Evolutionary conservation across 768 basidiomycete species (phyloP), one percentile per base, ranked within the genome.

Genomic region (Suillus placidus): DNA sequence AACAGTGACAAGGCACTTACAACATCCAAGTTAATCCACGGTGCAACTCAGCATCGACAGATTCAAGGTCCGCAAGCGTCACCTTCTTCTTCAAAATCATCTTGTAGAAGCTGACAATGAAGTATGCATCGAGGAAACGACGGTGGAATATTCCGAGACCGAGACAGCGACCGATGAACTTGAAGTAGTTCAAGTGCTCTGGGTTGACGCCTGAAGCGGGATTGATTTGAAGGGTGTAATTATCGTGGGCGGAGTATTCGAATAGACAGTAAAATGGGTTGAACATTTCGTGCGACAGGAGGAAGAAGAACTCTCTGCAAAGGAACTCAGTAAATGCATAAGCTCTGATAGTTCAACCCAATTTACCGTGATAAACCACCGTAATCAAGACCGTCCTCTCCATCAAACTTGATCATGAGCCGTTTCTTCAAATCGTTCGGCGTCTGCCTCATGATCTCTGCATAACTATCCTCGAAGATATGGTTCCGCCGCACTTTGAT

Each of bases 241-340:
- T 99, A 84, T 99, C 97, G 81, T 98, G 97, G 23, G 97, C 97
- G 2, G 97, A 99, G 79, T 99, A 99, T 80, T 99, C 97, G 80
- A 99, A 99, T 13, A 99, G 84, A 78, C 97, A 99, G 80, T 99
- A 99, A 86, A 99, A 99, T 30, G 97, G 97, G 79, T 99, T 97
- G 85, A 99, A 99, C 97, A 99, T 99, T 80, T 99, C 97, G 77
- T 99, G 97, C 40, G 97, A 99, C 57, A 99, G 86, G 65, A 99
- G 82, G 92, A 99, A 99, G 86, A 99, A 99, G 85, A 99, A 99
- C 81, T 99, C 97, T 83, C 96, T 97, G 79, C 52, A 65, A 30
- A 54, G 23, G 66, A 51, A 38, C 52, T 73, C 64, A 74, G 63
- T 56, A 9, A 51, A 43, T 38, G 10, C 1, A 51, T 18, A 51